Base-by-base conservation (phyloP, 1,139 yeast genomes). In the Taphrina pruni region DNA sequence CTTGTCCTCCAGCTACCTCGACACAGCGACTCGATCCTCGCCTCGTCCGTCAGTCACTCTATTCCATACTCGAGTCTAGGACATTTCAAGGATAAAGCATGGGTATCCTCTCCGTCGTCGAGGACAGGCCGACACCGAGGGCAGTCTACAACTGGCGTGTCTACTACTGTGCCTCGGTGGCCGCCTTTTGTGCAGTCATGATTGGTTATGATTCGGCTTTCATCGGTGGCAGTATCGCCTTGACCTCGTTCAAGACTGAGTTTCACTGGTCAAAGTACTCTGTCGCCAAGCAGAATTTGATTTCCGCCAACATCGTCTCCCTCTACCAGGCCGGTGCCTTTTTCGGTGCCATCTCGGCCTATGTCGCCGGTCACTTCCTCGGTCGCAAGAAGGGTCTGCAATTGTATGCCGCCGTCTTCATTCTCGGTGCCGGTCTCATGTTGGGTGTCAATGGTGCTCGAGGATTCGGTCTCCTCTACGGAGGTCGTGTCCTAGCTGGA, bases 401-500 rank as follows among this genome's bases (percentile, higher is more conserved):
- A 12, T 70, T 77, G 7, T 79, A 83, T n/a, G 79, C 83, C 2
- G 75, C 79, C 35, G 72, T 84, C 50, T 78, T 84, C 46, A 73
- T 87, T 75, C 77, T 84, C 48, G 73, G 73, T 6, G 71, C 72
- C 20, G 50, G 69, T 38, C 45, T 71, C 8, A 55, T 54, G 46
- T 38, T 65, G 36, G 81, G 84, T 50, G 93, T 94, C 32, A 48
- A 41, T 4, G 41, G 43, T 7, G 43, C 57, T 11, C 46, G 52
- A 41, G 81, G 94, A 74, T 72, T 74, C 17, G 76, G 73, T 8
- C 74, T 62, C 43, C 69, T 73, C 50, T 70, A 71, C 56, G 72
- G 65, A 35, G 89, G 90, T 26, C 83, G 93, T 75, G 79, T 83
- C 61, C 77, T 87, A 68, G 82, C 87, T 70, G 92, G 92, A 70